Evolutionary conservation across 1,284 basidiomycete species (phyloP), one percentile per base, ranked within the genome.

Genomic region (Leccinum subspadiceum): DNA sequence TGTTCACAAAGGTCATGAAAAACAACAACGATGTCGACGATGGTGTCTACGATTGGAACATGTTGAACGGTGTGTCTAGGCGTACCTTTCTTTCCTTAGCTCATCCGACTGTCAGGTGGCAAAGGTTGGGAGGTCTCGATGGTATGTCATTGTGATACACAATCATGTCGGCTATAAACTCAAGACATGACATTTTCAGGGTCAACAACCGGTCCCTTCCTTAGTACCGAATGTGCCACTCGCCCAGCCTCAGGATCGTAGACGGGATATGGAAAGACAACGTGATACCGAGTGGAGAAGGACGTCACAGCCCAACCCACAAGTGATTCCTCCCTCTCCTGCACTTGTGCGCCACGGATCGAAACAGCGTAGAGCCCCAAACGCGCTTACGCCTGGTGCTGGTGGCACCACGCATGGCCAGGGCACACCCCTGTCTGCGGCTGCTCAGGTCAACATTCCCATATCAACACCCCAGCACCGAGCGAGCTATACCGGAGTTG

Each of bases 31-130:
- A 98, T 72, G 79, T 85, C 29, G 96, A 99, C 64, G 96, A 99
- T 73, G 91, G 92, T 52, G 79, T 96, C 13, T 98, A 92, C 70
- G 96, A 99, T 73, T 98, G 97, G 96, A 97, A 95, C 89, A 74
- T 94, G 53, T 79, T 99, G 61, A 96, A 98, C 74, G 84, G 82
- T 60, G 87, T 95, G 76, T 86, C 83, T 82, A 59, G 54, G 69
- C 59, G 17, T 54, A 50, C 24, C 15, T 56, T 51, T 60, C 6
- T 33, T 31, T 31, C 48, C 35, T 53, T 17, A 3, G 24, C 62
- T 63, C 64, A 60, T 64, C 59, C 41, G 26, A 13, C 35, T 24
- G 53, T 59, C 68, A 90, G 89, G 88, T 67, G 96, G 94, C 51
- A 92, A 94, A 77, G 96, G 96, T 58, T 98, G 96, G 95, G 95